Evolutionary conservation across 495 filamentous ascomycete species (phyloP), one percentile per base, ranked within the genome.

Genomic region (Neurospora intermedia): DNA sequence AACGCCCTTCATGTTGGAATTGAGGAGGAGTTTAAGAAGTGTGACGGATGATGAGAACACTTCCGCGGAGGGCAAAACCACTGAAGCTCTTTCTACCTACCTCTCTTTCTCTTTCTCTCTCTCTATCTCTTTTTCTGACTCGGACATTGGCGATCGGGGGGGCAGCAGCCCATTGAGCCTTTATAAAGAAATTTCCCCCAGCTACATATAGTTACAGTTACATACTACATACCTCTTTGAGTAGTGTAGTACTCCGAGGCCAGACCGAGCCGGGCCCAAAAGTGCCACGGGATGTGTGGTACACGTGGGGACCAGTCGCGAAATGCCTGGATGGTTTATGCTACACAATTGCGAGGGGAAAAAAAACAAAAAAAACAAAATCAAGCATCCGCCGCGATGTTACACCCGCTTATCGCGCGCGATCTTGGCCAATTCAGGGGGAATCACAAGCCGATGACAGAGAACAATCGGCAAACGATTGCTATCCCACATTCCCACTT

Each of bases 1-100:
- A 35, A 39, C 70, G 40, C 71, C 27, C 7, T 74, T 66, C 69
- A 76, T 31, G 74, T 74, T 78, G 27, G 77, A 78, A 77, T n/a
- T n/a, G 23, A 38, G 35, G 4, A 38, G 23, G 59, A n/a, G 59
- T 73, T 73, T 13, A 10, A 42, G 43, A 39, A 39, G 62, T 11
- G 62, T 11, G 59, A 38, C 16, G 59, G 27, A 45, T 69, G 27
- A 71, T 48, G 18, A 45, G 31, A 59, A 31, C 66, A 73, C 70
- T 66, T 59, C 69, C 40, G 35, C 35, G 35, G 62, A 70, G 23
- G 11, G 48, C 20, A 59, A 59, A 59, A 59, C 54, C 31, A 66
- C 54, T 31, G 54, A 66, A 35, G 54, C 27, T 62, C 54, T 38
- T 38, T 38, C 35, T 38, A 38, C 31, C 31, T 35, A 35, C 35